phyloP scores from a whole-genome alignment of 495 filamentous ascomycete species.

The Aspergillus indologenus region DNA sequence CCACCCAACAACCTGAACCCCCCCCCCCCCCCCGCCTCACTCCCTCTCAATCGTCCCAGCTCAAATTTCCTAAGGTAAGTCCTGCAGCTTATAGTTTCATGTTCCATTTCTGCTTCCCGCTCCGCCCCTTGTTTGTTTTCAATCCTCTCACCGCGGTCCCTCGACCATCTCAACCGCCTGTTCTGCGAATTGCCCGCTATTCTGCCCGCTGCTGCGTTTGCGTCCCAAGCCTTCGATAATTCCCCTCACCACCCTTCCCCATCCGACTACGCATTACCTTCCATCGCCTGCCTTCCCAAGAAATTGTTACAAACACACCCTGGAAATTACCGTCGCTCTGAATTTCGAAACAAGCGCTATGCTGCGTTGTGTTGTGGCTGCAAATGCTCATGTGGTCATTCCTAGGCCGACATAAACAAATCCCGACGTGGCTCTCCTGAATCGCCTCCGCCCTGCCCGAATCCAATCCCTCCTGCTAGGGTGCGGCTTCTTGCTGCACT shows the following conservation, averaged over 20 bases:
- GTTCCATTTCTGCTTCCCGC: conserved; percentile 16
- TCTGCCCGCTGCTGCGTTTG: neutral
- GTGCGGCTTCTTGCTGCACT: conserved; percentile 42
- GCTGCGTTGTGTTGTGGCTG: conserved; percentile 14
- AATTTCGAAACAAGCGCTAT: conserved; percentile 10
- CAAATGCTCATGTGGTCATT: conserved; percentile 32
- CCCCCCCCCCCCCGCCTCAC: conserved; percentile 10
- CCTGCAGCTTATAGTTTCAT: conserved; percentile 17
- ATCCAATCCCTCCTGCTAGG: conserved; percentile 35
- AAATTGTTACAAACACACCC: neutral
- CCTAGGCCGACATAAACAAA: conserved; percentile 36
- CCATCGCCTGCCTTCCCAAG: neutral
- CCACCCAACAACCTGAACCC: neutral
- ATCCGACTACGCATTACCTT: conserved; percentile 1
- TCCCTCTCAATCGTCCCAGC: neutral
- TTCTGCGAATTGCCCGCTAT: neutral
- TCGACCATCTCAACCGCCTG: conserved; percentile 1
- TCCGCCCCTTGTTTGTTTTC: conserved; percentile 12
- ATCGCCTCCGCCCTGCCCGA: conserved; percentile 21
- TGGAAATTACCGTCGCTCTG: neutral
- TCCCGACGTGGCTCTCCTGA: conserved; percentile 29
- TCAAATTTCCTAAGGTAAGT: conserved; percentile 22
- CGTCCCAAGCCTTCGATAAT: neutral
- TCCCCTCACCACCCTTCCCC: conserved; percentile 2
- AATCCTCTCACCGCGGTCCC: neutral